Percentiles rank a stretch among this genome's conserved stretches.
These are phyloP conservation scores for Hamamelis virginiana DNA, from an alignment of 164 flowering plant species.

Conservation along the genomic window DNA sequence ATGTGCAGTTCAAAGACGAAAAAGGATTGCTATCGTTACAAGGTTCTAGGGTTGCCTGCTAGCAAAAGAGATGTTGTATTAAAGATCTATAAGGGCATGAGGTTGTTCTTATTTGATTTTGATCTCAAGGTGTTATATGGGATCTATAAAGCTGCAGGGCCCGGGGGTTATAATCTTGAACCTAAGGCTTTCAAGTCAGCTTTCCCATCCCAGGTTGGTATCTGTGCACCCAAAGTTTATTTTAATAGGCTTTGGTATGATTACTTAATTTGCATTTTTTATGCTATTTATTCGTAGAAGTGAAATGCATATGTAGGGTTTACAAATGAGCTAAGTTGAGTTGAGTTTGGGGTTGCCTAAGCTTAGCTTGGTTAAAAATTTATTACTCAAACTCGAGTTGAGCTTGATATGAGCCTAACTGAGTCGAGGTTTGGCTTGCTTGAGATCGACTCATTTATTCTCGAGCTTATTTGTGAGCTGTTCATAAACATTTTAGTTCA, in stretches of 20 bases:
- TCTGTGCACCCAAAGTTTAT: neutral
- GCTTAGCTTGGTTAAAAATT: too few species aligned
- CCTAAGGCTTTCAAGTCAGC: conserved; percentile 60
- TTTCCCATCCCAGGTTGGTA: conserved; percentile 59
- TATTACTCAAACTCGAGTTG: too few species aligned
- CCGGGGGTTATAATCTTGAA: conserved; percentile 55
- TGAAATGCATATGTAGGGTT: too few species aligned
- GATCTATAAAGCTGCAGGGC: conserved; percentile 56
- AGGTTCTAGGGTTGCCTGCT: conserved; percentile 56
- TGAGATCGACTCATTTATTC: too few species aligned
- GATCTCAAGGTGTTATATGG: conserved; percentile 60
- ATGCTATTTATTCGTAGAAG: too few species aligned
- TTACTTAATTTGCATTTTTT: neutral
- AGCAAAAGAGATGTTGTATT: conserved; percentile 45
- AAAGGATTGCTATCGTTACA: conserved; percentile 50
- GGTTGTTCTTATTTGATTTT: conserved; percentile 55
- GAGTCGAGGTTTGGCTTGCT: too few species aligned
- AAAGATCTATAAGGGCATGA: conserved; percentile 50
- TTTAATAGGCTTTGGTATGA: neutral
- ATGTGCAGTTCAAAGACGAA: conserved; percentile 66
- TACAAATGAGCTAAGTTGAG: too few species aligned
- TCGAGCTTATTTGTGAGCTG: too few species aligned
- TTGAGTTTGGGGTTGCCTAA: too few species aligned
- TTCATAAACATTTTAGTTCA: too few species aligned
- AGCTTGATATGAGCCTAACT: too few species aligned